phyloP scores from a whole-genome alignment of 2,329 filamentous ascomycete genomes.

The Trichoderma aggressivum region DNA sequence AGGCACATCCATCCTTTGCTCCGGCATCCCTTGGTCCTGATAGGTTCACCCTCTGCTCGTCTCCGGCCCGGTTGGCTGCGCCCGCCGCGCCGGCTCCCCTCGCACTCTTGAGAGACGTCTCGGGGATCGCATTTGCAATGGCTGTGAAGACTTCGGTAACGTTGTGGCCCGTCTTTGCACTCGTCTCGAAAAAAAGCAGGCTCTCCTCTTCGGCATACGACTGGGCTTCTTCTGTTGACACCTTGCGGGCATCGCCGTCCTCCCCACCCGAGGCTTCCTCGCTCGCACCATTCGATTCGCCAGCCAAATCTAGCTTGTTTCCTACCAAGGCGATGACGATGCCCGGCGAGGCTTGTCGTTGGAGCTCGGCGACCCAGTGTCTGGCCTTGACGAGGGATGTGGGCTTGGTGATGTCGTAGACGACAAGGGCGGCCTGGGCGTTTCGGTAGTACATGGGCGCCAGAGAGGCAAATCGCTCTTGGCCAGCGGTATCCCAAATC shows the following conservation, averaged over 20 bases:
- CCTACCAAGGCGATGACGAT: conserved; percentile 97
- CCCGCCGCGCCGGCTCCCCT: conserved; percentile 67
- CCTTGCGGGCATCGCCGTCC: conserved; percentile 74
- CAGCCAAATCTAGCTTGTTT: conserved; percentile 91
- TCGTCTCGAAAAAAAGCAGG: conserved; percentile 95
- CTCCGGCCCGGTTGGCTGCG: conserved; percentile 55
- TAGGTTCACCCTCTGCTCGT: conserved; percentile 79
- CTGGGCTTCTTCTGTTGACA: conserved; percentile 87
- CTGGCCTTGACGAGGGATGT: conserved; percentile 94
- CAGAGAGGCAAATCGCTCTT: conserved; percentile 94
- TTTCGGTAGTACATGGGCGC: conserved; percentile 99
- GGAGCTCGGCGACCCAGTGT: conserved; percentile 97
- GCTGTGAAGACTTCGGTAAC: conserved; percentile 96
- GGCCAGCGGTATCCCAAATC: conserved; percentile 98
- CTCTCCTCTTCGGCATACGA: conserved; percentile 92
- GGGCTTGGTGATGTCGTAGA: conserved; percentile 97
- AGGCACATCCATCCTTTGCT: conserved; percentile 90
- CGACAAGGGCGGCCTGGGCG: conserved; percentile 92
- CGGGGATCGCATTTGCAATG: conserved; percentile 96
- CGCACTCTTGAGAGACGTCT: conserved; percentile 89
- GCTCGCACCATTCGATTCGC: conserved; percentile 50
- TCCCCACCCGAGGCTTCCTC: conserved; percentile 58
- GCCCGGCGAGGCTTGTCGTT: conserved; percentile 90
- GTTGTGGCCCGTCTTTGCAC: conserved; percentile 92
- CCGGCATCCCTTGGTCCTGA: conserved; percentile 67